These are phyloP conservation scores for Rubia yunnanensis DNA, from an alignment of 257 asterid genomes.

Conservation along the genomic window DNA sequence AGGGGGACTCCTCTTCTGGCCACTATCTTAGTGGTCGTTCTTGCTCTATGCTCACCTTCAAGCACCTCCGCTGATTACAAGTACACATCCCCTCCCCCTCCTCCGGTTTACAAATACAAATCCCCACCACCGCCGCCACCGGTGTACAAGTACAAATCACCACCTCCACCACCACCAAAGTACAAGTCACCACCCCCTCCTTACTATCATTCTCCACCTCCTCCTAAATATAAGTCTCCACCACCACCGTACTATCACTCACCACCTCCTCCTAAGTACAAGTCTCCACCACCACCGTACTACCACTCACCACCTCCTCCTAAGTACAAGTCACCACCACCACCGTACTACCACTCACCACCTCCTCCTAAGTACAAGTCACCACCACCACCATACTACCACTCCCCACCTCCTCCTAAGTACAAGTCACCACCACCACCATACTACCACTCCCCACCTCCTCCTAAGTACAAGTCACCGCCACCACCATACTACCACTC, in stretches of 20 bases:
- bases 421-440: not conserved
- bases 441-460: not conserved
- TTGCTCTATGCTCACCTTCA: constrained; percentile 5
- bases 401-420: not conserved
- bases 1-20: not conserved
- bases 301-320: not conserved
- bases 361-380: not conserved
- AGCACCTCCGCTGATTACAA: constrained; percentile 8
- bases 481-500: not conserved
- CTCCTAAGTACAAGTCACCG: not conserved
- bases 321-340: not conserved
- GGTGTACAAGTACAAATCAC: not conserved
- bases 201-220: not conserved
- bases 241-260: not conserved
- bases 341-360: not conserved
- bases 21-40: constrained; percentile 7
- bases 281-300: not conserved
- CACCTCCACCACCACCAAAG: not conserved
- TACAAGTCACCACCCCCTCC: not conserved
- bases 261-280: not conserved
- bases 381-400: not conserved
- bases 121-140: not conserved
- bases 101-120: not conserved
- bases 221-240: not conserved
- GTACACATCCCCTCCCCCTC: constrained; percentile 10